phyloP scores from a whole-genome alignment of 1,139 yeast species.

The Pichia sp. region DNA sequence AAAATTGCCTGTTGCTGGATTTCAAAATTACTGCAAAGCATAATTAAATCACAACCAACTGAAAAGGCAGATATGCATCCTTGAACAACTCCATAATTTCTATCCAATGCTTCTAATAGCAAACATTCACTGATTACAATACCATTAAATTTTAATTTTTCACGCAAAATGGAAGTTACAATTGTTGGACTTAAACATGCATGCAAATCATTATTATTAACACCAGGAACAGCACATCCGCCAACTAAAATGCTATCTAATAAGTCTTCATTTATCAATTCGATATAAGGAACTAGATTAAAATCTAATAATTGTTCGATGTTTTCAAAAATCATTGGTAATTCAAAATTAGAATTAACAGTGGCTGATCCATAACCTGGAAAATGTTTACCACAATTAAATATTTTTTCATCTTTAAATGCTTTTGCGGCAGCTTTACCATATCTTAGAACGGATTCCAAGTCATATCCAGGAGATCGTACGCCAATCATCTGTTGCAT shows the following conservation, averaged over 20 bases:
- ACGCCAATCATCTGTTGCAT: slow-evolving; percentile 48
- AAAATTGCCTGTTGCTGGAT: slow-evolving; percentile 56
- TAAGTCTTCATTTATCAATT: slow-evolving; percentile 40
- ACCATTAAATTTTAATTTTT: slow-evolving; percentile 51
- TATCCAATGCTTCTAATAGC: slow-evolving; percentile 61
- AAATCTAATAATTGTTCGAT: slow-evolving; percentile 48
- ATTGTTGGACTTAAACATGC: slow-evolving; percentile 58
- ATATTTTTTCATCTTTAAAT: slow-evolving; percentile 48
- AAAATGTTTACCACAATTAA: slow-evolving; percentile 60
- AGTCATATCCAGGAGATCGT: slow-evolving; percentile 57
- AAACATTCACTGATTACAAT: slow-evolving; percentile 61
- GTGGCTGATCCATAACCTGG: slow-evolving; percentile 66
- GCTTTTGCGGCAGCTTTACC: slow-evolving; percentile 57
- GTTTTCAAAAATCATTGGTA: slow-evolving; percentile 57
- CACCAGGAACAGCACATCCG: slow-evolving; percentile 65
- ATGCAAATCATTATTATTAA: slow-evolving; percentile 57
- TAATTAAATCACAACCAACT: slow-evolving; percentile 62
- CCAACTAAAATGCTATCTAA: slow-evolving; percentile 59
- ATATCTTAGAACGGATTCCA: slow-evolving; percentile 51
- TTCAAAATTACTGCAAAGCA: slow-evolving; percentile 56
- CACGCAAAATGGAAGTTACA: slow-evolving; percentile 45
- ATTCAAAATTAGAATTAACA: slow-evolving; percentile 52
- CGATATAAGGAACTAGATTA: slow-evolving; percentile 50
- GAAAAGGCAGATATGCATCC: slow-evolving; percentile 58
- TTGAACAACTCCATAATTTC: slow-evolving; percentile 60